phyloP scores from a whole-genome alignment of 495 filamentous ascomycete species.

The Venustampulla echinocandica region DNA sequence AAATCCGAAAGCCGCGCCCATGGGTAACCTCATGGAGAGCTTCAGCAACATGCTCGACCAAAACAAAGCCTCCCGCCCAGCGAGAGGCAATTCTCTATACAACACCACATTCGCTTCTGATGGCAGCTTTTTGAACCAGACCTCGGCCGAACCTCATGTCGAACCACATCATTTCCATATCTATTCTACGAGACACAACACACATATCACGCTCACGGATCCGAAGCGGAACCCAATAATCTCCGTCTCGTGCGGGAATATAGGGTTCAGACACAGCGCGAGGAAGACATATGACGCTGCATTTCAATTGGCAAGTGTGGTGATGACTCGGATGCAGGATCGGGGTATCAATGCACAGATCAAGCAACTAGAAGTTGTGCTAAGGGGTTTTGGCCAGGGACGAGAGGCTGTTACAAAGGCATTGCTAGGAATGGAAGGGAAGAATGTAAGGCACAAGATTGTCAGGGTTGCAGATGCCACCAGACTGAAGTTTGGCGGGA shows the following conservation, averaged over 20 bases:
- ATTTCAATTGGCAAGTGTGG: constrained; percentile 74
- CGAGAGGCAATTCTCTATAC: not conserved
- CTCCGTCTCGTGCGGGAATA: constrained; percentile 66
- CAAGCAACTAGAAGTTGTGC: constrained; percentile 61
- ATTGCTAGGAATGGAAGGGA: constrained; percentile 76
- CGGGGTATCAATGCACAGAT: constrained; percentile 53
- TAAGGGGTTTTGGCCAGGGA: constrained; percentile 76
- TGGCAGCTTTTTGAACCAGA: not conserved
- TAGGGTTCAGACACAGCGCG: constrained; percentile 74
- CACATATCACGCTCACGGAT: constrained; percentile 76
- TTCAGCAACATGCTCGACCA: constrained; percentile 1
- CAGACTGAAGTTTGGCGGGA: constrained; percentile 91
- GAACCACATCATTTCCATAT: constrained; percentile 79
- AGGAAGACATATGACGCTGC: constrained; percentile 85
- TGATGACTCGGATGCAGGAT: constrained; percentile 71
- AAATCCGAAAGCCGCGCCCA: constrained; percentile 11
- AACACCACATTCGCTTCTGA: not conserved
- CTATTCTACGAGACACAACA: constrained; percentile 83
- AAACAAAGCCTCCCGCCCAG: not conserved
- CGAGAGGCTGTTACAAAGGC: constrained; percentile 86
- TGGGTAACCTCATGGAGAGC: not conserved
- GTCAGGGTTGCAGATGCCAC: constrained; percentile 72
- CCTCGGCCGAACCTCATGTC: constrained; percentile 31
- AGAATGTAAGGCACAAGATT: constrained; percentile 58
- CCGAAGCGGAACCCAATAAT: constrained; percentile 71